Evolutionary conservation across 345 rosid species (phyloP), one percentile per base, ranked within the genome.

Genomic region (Lepidium africanum): DNA sequence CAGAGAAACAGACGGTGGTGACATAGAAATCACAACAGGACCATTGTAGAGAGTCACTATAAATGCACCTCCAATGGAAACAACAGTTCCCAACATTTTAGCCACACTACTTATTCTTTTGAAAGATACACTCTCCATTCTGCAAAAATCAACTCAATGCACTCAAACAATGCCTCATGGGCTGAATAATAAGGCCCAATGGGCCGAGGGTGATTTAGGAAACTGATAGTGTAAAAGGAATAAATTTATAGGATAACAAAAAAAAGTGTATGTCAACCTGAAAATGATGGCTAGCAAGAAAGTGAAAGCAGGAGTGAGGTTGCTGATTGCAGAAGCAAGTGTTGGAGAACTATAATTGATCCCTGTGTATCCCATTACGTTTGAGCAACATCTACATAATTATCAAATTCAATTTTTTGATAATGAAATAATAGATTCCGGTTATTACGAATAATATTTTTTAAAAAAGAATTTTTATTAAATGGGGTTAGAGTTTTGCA

Each of bases 281-380:
- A 84, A 87, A 64, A 88, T 46, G 78, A 88, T 45, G 66, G 94
- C 97, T 0, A 94, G 83, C 5, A 94, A 78, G 95, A 90, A 94
- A 16, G 99, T 94, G 69, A 94, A 86, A 66, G 96, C 99, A 21
- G 99, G 97, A 8, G 89, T 82, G 67, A 94, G 99, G 82, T 86
- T 94, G 82, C 97, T 86, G 84, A 94, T 84, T 40, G 97, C 97
- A 48, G 97, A 90, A 81, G 99, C 85, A 60, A 94, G 97, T 23
- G 97, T 84, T 12, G 99, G 95, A 36, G 96, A 87, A 61, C 96
- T 86, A 55, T 73, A 84, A 61, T 71, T 84, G 59, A 93, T 93
- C 11, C 98, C 98, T 62, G 91, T 85, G 65, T 83, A 93, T 4
- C 96, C 99, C 83, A 87, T 63, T 55, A 89, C 85, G 81, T 87